Evolutionary conservation across 2,329 filamentous ascomycete species (phyloP), one percentile per base, ranked within the genome.

Genomic region (Hymenoscyphus albidus): DNA sequence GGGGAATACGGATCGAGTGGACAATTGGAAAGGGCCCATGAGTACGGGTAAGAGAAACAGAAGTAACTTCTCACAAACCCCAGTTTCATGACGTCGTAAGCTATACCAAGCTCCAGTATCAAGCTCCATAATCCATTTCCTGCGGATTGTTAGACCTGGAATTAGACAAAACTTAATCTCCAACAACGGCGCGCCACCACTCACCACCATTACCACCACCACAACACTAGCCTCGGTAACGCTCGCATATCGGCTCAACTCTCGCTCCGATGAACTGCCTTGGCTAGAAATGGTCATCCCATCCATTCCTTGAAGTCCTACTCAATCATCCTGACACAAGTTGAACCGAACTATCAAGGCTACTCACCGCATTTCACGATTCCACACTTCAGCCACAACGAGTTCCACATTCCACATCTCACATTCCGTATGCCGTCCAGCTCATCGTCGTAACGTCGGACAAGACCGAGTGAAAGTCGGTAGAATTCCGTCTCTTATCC

Each of bases 241-340:
- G 14, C 42, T 44, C 44, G 44, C 44, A n/a, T 51, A 51, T 51
- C 44, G 44, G 44, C 6, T 18, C 44, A 51, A 51, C 18, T 51
- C 44, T 51, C 44, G 44, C 44, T 5, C 44, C 44, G 44, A 51
- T 58, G 56, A 58, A 58, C 35, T 38, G 31, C 56, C 56, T 58
- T 39, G 22, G 27, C 55, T n/a, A 57, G 22, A 35, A 56, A 35
- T 32, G 14, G 22, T 57, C 55, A 32, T 27, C 51, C 51, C 22
- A 59, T 40, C 57, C 57, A 2, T 58, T 31, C 55, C 55, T 35
- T 35, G 35, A 10, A 35, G 5, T 10, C 35, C 35, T 35, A n/a
- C 16, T 44, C 22, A n/a, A n/a, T 51, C n/a, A 22, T 22, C 18
- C 44, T 51, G 44, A 22, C 44, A 51, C 44, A 51, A 27, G 14